phyloP scores from a whole-genome alignment of 768 basidiomycete genomes.

The Austroboletus eburneus region DNA sequence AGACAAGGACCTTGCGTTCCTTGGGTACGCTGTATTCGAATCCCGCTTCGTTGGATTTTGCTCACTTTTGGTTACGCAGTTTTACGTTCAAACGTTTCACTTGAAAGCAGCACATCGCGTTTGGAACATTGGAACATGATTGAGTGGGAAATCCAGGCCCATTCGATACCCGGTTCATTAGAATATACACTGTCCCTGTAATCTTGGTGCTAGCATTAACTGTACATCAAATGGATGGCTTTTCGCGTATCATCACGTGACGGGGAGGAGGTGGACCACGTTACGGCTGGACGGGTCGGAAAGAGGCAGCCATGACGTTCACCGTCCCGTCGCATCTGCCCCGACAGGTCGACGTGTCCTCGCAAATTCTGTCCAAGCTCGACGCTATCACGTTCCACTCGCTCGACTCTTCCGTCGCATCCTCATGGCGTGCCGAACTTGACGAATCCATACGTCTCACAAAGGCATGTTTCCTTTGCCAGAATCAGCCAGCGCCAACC shows the following conservation, averaged over 20 bases:
- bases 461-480: conserved; percentile 67
- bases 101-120: conserved; percentile 4
- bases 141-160: conserved; percentile 2
- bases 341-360: conserved; percentile 67
- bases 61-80: conserved; percentile 37
- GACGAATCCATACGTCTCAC: conserved; percentile 66
- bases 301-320: conserved; percentile 56
- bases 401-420: conserved; percentile 55
- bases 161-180: conserved; percentile 26
- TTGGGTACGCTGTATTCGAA: conserved; percentile 42
- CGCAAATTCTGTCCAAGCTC: conserved; percentile 65
- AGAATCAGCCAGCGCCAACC: no score
- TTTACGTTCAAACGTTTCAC: conserved; percentile 83
- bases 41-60: neutral
- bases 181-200: conserved; percentile 26
- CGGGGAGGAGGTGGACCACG: neutral
- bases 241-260: conserved; percentile 21
- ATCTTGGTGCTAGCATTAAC: conserved; percentile 20
- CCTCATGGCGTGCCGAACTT: conserved; percentile 69
- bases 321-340: conserved; percentile 69
- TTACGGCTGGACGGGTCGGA: conserved; percentile 1
- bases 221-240: conserved; percentile 13
- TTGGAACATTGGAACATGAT: neutral
- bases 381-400: conserved; percentile 56
- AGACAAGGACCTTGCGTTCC: conserved; percentile 66